These are phyloP conservation scores for Alternaria tenuissima DNA, from an alignment of 2,329 filamentous ascomycete genomes.

Conservation along the genomic window DNA sequence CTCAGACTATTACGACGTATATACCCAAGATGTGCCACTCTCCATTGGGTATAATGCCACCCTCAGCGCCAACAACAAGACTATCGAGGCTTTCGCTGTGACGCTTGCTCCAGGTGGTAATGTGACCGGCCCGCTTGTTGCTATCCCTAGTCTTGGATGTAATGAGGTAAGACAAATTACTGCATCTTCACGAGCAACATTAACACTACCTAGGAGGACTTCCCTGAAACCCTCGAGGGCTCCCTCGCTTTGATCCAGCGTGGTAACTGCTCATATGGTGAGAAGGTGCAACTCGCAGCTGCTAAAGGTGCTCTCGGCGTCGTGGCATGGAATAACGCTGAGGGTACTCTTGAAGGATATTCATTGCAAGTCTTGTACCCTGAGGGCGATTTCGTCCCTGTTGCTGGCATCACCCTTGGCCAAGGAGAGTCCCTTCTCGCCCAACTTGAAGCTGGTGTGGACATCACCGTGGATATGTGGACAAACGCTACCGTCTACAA, in stretches of 20 bases:
- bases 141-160: constrained; percentile 47
- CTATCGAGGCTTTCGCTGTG: constrained; percentile 36
- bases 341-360: constrained; percentile 60
- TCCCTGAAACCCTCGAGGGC: constrained; percentile 64
- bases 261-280: constrained; percentile 74
- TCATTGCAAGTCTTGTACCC: constrained; percentile 59
- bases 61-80: constrained; percentile 41
- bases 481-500: constrained; percentile 36
- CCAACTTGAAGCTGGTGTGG: constrained; percentile 57
- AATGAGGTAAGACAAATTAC: constrained; percentile 32
- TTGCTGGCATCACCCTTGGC: constrained; percentile 69
- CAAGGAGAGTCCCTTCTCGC: constrained; percentile 66
- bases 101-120: constrained; percentile 44
- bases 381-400: constrained; percentile 66
- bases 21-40: constrained; percentile 40
- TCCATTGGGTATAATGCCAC: constrained; percentile 37
- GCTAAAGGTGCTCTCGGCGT: constrained; percentile 69
- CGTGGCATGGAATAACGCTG: constrained; percentile 74
- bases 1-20: constrained; percentile 50
- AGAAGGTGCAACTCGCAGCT: constrained; percentile 71
- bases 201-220: constrained; percentile 61
- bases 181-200: not conserved
- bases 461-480: constrained; percentile 37
- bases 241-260: constrained; percentile 75
- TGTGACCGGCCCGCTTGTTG: constrained; percentile 41